Evolutionary conservation across 805 yeast genomes (phyloP).

Genomic region (Phaffomyces thermotolerans): DNA sequence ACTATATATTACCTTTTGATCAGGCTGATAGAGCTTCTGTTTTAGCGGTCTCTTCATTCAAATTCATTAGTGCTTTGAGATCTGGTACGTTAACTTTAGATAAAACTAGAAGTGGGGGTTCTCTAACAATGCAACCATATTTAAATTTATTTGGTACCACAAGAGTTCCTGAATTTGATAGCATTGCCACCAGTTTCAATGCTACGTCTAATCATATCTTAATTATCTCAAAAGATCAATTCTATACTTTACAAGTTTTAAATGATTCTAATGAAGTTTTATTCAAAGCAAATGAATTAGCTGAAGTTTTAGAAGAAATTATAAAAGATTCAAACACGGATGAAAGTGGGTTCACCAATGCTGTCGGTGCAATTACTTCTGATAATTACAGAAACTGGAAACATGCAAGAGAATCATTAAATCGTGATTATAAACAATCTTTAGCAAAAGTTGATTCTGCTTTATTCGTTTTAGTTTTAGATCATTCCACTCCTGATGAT

Average conservation of each 20-base stretch:
- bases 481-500: slow-evolving; percentile 58
- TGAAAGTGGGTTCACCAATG: slow-evolving; percentile 57
- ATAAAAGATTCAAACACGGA: slow-evolving; percentile 57
- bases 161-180: slow-evolving; percentile 44
- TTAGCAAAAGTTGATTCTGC: slow-evolving; percentile 60
- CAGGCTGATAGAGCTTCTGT: slow-evolving; percentile 67
- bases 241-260: slow-evolving; percentile 80
- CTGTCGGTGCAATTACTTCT: slow-evolving; percentile 83
- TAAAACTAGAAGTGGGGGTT: slow-evolving; percentile 41
- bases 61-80: slow-evolving; percentile 56
- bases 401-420: slow-evolving; percentile 48
- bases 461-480: slow-evolving; percentile 72
- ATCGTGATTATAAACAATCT: slow-evolving; percentile 30
- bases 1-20: slow-evolving; percentile 44
- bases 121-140: slow-evolving; percentile 64
- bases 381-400: slow-evolving; percentile 86
- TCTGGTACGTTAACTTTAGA: slow-evolving; percentile 51
- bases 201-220: slow-evolving; percentile 62
- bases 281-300: slow-evolving; percentile 59
- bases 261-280: slow-evolving; percentile 59
- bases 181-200: slow-evolving; percentile 71
- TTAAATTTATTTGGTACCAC: slow-evolving; percentile 63
- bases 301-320: slow-evolving; percentile 56
- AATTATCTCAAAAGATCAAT: slow-evolving; percentile 73
- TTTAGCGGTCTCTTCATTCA: slow-evolving; percentile 55